Evolutionary conservation across 805 yeast genomes (phyloP).

Genomic region (Candida oleophila): DNA sequence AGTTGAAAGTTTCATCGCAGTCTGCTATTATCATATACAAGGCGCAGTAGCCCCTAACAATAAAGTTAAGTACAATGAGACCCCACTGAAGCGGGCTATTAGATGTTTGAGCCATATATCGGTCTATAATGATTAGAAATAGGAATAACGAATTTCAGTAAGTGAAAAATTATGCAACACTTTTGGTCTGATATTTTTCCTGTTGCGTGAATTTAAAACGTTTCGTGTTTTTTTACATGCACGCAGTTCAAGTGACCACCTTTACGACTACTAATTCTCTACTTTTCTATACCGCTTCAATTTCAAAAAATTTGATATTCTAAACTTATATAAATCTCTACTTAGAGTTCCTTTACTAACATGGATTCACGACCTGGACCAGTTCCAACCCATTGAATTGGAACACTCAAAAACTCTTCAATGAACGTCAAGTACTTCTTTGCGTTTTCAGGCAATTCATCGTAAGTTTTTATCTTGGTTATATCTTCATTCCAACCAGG

Average conservation of each 20-base stretch:
- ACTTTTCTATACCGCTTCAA: no score
- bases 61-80: constrained; percentile 5
- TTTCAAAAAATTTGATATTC: no score
- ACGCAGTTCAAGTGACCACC: no score
- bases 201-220: background rate
- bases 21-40: constrained; percentile 73
- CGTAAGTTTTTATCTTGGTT: constrained; percentile 64
- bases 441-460: constrained; percentile 85
- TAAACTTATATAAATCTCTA: background rate
- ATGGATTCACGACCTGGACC: constrained; percentile 96
- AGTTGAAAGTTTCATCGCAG: constrained; percentile 90
- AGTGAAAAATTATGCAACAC: no score
- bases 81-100: background rate
- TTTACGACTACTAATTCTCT: no score
- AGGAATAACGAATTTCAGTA: no score
- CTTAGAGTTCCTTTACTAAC: constrained; percentile 53
- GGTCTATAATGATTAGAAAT: no score
- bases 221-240: background rate
- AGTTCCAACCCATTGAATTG: constrained; percentile 96
- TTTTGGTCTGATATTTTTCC: background rate
- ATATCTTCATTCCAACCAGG: constrained; percentile 95
- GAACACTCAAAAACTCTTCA: constrained; percentile 80
- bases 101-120: background rate
- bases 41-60: constrained; percentile 37
- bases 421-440: constrained; percentile 80